A percentile compares a stretch with the other conserved stretches of the same genome.
phyloP scores from a whole-genome alignment of 495 filamentous ascomycete species.

The Aspergillus saccharolyticus region DNA sequence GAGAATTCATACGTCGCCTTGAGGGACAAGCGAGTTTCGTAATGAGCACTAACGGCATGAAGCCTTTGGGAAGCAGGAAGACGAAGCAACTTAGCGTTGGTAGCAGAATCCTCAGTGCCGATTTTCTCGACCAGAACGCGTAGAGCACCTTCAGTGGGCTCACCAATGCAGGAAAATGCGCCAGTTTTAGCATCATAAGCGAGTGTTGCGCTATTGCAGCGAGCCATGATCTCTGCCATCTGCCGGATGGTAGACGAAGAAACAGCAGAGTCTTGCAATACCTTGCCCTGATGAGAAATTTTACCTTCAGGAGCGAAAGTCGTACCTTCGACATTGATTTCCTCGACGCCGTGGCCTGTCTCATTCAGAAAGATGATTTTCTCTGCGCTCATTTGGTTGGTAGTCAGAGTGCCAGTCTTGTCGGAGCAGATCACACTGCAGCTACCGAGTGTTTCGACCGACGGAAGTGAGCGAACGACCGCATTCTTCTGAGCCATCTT shows the following conservation, averaged over 20 bases:
- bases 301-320: conserved; percentile 84
- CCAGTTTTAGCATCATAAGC: conserved; percentile 70
- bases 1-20: conserved; percentile 96
- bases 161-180: conserved; percentile 79
- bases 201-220: conserved; percentile 87
- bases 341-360: conserved; percentile 70
- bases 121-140: conserved; percentile 93
- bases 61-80: conserved; percentile 54
- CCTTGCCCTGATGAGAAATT: conserved; percentile 62
- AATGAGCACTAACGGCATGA: conserved; percentile 77
- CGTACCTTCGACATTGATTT: conserved; percentile 87
- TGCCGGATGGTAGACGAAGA: conserved; percentile 75
- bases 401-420: conserved; percentile 97
- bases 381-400: conserved; percentile 98
- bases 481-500: conserved; percentile 99
- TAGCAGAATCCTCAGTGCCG: conserved; percentile 58
- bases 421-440: conserved; percentile 99
- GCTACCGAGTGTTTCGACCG: conserved; percentile 96
- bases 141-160: conserved; percentile 92
- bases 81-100: conserved; percentile 49
- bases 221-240: conserved; percentile 79
- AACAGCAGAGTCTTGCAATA: conserved; percentile 61
- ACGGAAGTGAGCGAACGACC: conserved; percentile 90
- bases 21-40: conserved; percentile 67
- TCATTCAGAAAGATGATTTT: conserved; percentile 80